Evolutionary conservation across 2,329 filamentous ascomycete genomes (phyloP).

Genomic region (Elsinoe batatas): DNA sequence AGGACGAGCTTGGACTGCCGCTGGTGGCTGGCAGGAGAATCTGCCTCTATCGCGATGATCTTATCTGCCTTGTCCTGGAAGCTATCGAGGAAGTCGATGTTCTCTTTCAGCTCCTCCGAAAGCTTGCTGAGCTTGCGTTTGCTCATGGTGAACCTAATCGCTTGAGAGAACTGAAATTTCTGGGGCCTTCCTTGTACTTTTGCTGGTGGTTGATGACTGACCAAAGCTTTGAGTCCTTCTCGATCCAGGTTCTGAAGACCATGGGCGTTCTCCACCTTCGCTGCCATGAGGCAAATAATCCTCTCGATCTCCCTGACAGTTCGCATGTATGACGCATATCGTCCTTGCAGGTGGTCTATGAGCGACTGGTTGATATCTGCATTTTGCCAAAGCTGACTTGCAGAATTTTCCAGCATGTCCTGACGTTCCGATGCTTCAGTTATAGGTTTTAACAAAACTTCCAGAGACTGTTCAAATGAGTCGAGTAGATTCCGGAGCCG

Average conservation of each 20-base stretch:
- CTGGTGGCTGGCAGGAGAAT: neutral
- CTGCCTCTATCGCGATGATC: neutral
- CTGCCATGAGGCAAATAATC: neutral
- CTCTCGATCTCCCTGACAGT: neutral
- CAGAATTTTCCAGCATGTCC: too few species aligned
- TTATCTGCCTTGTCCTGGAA: neutral
- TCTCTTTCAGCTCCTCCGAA: neutral
- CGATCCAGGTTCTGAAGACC: neutral
- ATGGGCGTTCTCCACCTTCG: neutral
- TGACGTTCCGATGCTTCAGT: too few species aligned
- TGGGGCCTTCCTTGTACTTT: neutral
- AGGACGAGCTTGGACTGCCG: neutral
- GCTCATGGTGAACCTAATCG: neutral
- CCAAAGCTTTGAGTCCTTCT: neutral
- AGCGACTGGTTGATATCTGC: too few species aligned
- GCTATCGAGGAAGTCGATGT: neutral
- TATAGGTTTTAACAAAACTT: too few species aligned
- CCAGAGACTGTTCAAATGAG: too few species aligned
- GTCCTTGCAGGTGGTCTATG: too few species aligned
- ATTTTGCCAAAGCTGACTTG: too few species aligned
- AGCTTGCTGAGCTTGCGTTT: neutral
- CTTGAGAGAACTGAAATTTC: neutral
- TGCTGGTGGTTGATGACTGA: neutral
- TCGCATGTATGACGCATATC: too few species aligned
- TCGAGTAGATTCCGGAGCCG: too few species aligned